A percentile compares a stretch with the other conserved stretches of the same genome.
phyloP scores from a whole-genome alignment of 2,329 filamentous ascomycete species.

The Penicillium hordei region DNA sequence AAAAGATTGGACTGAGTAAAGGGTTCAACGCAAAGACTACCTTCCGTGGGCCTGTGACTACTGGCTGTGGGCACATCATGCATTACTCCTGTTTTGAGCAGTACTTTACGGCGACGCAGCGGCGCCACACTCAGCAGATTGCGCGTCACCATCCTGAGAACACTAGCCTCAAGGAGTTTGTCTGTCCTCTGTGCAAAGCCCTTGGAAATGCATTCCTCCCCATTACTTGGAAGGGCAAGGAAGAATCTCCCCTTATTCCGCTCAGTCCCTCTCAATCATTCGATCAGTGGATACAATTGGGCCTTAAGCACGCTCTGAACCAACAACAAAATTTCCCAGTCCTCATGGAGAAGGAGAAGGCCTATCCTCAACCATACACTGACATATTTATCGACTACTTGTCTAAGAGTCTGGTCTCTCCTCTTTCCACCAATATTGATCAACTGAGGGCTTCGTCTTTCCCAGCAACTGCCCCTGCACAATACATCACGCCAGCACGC shows the following conservation, averaged over 20 bases:
- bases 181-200: constrained; percentile 95
- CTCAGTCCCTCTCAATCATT: constrained; percentile 63
- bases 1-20: constrained; percentile 81
- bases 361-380: constrained; percentile 41
- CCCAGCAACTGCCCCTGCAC: constrained; percentile 26
- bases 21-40: constrained; percentile 74
- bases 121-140: constrained; percentile 88
- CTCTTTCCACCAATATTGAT: constrained; percentile 46
- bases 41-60: constrained; percentile 74
- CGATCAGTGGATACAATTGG: constrained; percentile 65
- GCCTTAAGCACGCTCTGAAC: constrained; percentile 52
- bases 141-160: constrained; percentile 90
- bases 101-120: constrained; percentile 79
- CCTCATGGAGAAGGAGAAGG: constrained; percentile 38
- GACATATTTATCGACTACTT: constrained; percentile 55
- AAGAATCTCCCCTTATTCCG: constrained; percentile 76
- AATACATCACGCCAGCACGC: constrained; percentile 31
- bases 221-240: constrained; percentile 90
- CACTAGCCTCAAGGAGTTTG: constrained; percentile 78
- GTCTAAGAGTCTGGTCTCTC: constrained; percentile 50
- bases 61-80: constrained; percentile 97
- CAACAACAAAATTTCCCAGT: constrained; percentile 51
- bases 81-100: constrained; percentile 93
- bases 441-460: constrained; percentile 32
- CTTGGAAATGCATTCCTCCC: constrained; percentile 93